Evolutionary conservation across 257 asterid genomes (phyloP).

Genomic region (Penstemon newberryi): DNA sequence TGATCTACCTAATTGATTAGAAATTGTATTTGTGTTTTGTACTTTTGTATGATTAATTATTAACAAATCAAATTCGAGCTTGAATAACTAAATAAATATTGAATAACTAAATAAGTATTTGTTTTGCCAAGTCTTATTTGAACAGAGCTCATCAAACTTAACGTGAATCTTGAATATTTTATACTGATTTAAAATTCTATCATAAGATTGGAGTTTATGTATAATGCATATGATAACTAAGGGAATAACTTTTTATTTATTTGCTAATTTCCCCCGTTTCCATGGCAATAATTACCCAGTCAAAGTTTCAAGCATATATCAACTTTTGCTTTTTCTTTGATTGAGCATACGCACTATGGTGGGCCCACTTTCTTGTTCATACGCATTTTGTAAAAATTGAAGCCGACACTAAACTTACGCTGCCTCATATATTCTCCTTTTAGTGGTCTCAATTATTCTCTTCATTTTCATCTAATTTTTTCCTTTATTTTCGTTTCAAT

Average conservation of each 20-base stretch:
- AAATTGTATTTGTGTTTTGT: too few relatives aligned
- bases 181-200: neutral
- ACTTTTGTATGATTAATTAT: conserved; percentile 23
- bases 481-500: too few relatives aligned
- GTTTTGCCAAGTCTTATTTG: too few relatives aligned
- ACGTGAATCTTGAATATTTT: neutral
- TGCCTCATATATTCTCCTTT: conserved; percentile 11
- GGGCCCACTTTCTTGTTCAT: conserved; percentile 33
- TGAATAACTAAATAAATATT: neutral
- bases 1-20: too few relatives aligned
- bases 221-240: neutral
- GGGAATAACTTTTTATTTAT: neutral
- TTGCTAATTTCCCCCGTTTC: neutral
- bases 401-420: conserved; percentile 29
- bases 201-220: neutral
- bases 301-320: conserved; percentile 15
- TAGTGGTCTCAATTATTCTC: neutral
- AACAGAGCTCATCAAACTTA: too few relatives aligned
- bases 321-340: conserved; percentile 34
- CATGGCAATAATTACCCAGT: conserved; percentile 20
- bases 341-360: conserved; percentile 21
- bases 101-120: neutral
- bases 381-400: conserved; percentile 29
- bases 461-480: too few relatives aligned
- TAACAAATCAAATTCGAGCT: conserved; percentile 1